These are phyloP conservation scores for Vaccinium darrowii DNA, from an alignment of 148 eudicot species.

Conservation along the genomic window DNA sequence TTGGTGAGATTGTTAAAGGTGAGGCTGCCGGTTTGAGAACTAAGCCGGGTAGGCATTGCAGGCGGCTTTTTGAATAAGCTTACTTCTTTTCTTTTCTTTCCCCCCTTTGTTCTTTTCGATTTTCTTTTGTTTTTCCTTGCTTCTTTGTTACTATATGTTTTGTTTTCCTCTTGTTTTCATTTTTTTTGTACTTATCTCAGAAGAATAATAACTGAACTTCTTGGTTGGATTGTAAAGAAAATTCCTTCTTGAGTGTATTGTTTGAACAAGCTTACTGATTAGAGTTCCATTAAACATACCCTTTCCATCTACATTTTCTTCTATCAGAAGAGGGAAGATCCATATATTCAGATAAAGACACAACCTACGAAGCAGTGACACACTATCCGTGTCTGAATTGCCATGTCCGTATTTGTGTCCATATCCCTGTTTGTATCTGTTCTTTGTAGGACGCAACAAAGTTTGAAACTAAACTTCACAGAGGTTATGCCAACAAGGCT, in stretches of 20 bases:
- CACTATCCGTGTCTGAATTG: neutral
- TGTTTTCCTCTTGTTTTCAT: constrained; percentile 1
- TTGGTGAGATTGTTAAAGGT: constrained; percentile 62
- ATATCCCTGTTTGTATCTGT: neutral
- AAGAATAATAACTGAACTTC: constrained; percentile 9
- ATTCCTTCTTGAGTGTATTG: constrained; percentile 18
- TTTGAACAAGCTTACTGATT: constrained; percentile 3
- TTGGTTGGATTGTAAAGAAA: constrained; percentile 24
- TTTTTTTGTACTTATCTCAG: neutral
- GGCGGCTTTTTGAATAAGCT: constrained; percentile 55
- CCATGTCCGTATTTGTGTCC: neutral
- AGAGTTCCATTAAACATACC: neutral
- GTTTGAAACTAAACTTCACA: neutral
- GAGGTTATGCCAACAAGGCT: neutral
- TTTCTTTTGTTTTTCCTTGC: neutral
- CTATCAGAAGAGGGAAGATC: neutral
- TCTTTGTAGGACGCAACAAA: neutral
- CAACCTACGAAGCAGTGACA: neutral
- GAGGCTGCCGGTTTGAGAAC: constrained; percentile 42
- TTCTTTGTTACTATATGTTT: neutral
- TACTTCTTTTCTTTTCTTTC: neutral
- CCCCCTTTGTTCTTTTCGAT: neutral
- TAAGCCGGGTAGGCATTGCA: constrained; percentile 50
- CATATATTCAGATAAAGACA: neutral
- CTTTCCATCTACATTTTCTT: neutral